These are phyloP conservation scores for Cercospora sp. DNA, from an alignment of 2,329 filamentous ascomycete genomes.

Conservation along the genomic window DNA sequence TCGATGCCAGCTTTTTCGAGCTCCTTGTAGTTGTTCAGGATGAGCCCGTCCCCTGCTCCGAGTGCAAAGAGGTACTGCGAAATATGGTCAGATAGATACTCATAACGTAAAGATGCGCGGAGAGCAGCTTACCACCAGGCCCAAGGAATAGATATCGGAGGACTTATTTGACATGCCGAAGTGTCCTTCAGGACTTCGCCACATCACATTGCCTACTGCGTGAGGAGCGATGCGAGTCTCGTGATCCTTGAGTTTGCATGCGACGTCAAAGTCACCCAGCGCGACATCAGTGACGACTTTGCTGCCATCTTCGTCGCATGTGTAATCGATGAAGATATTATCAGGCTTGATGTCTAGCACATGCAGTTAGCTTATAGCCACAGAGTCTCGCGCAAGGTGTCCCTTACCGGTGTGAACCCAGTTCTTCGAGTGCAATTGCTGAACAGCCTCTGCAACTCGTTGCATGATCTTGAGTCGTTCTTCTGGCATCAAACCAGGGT, in stretches of 20 bases:
- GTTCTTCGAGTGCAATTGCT: conserved; percentile 41
- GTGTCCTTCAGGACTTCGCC: conserved; percentile 45
- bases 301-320: conserved; percentile 35
- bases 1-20: conserved; percentile 28
- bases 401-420: conserved; percentile 42
- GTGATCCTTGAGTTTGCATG: conserved; percentile 20
- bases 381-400: too few species aligned
- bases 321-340: conserved; percentile 43
- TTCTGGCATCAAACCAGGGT: conserved; percentile 35
- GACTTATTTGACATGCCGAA: conserved; percentile 36
- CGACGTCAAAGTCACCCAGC: conserved; percentile 43
- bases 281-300: conserved; percentile 38
- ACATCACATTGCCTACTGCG: conserved; percentile 44
- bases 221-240: conserved; percentile 19
- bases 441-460: conserved; percentile 33
- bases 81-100: conserved; percentile 19
- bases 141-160: conserved; percentile 43
- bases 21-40: too few species aligned
- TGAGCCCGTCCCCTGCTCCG: conserved; percentile 26
- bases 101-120: not conserved
- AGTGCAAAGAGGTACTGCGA: conserved; percentile 41
- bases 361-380: not conserved
- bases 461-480: conserved; percentile 40
- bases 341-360: conserved; percentile 44
- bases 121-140: conserved; percentile 39